Evolutionary conservation across 1,284 basidiomycete species (phyloP), one percentile per base, ranked within the genome.

Genomic region (Athelia psychrophila): DNA sequence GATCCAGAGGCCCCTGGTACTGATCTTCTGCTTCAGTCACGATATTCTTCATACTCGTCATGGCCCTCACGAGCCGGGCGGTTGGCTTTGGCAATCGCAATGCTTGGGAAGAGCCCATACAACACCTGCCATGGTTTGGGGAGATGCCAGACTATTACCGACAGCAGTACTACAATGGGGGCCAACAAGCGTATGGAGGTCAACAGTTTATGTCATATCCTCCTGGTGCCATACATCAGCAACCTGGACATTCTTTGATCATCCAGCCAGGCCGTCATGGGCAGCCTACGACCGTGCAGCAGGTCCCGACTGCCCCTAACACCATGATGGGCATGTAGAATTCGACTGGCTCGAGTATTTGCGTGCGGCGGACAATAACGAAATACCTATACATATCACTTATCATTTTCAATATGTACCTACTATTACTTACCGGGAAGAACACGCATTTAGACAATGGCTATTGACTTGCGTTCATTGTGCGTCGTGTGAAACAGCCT

Each of bases 221-320:
- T 16, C 38, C 38, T 42, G 38, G 38, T 42, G 38, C 53, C 18
- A 45, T 54, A 22, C 76, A 76, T 56, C 77, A 80, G 53, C 66
- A 70, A 51, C 80, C 81, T 51, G 86, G 86, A 16, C 79, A 83
- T 59, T 80, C 85, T n/a, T 72, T 88, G 55, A 71, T 89, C 49
- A 83, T 90, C 55, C 86, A 87, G 57, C 86, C 84, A 40, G 80
- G 81, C 49, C 57, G 76, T 48, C 79, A 80, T 56, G 86, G 87
- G 40, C 75, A 73, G 45, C 75, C 79, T 20, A 73, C 86, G 16
- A 76, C 77, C n/a, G 71, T 90, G 50, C 81, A 79, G 13, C 82
- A 84, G 60, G 69, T 88, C 18, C 83, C 81, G 18, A 72, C 79
- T 42, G 54, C 27, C 13, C 27, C 27, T 5, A 30, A 5, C 6